Evolutionary conservation across 495 filamentous ascomycete species (phyloP), one percentile per base, ranked within the genome.

Genomic region (Hyaloscypha hepaticicola): DNA sequence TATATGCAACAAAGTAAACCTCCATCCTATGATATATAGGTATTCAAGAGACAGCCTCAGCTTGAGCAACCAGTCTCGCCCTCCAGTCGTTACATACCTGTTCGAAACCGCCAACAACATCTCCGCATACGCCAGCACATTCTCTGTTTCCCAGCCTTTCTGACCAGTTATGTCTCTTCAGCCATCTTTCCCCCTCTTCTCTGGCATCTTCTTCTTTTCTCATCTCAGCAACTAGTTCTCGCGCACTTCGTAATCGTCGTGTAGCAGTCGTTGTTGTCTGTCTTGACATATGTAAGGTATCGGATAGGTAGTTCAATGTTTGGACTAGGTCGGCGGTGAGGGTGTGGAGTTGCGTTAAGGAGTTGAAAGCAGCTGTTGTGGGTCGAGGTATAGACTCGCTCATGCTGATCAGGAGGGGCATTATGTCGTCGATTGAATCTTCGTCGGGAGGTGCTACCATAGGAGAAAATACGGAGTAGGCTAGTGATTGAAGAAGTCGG

Each of bases 91-190:
- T 87, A 75, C 92, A 96, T 0, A 93, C 86, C 64, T 88, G 86
- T 76, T 96, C 95, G 74, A 98, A 98, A 9, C 93, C 95, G 33
- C 87, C 90, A 16, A 96, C 87, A 24, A 99, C 92, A 66, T 94
- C 92, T 2, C 85, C 81, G 79, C 90, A 97, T 48, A 89, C 88
- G 50, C 80, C 78, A 26, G 86, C 90, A 65, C 91, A 93, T 74
- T 96, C 91, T 38, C 95, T 83, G 45, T 84, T 85, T 61, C 77
- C 78, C 34, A 96, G 75, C 61, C 88, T 83, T 62, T 88, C 86
- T 49, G 90, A 85, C 92, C 94, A 97, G 66, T 90, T 86, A 7
- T 90, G 90, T 22, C 80, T 81, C 61, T 88, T 86, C 61, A 99
- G 80, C 89, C 90, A 97, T 29, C 86, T 77, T 57, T 88, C 84